phyloP scores from a whole-genome alignment of 306 rosid genomes.

The Pterocarpus santalinus region DNA sequence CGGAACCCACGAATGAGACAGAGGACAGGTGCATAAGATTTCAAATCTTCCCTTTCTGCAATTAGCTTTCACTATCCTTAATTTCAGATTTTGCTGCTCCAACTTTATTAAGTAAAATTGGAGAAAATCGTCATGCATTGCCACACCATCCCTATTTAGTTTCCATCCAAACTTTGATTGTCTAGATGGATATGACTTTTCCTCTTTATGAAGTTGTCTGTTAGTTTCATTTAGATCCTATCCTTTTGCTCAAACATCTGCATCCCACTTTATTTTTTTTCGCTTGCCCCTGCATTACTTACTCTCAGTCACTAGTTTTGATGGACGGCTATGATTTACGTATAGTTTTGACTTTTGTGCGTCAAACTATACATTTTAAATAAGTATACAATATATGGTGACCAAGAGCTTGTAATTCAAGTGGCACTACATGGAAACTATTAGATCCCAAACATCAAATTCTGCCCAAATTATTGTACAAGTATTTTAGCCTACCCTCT shows the following conservation, averaged over 20 bases:
- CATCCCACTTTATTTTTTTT: background rate
- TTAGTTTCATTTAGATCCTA: background rate
- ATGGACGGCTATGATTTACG: background rate
- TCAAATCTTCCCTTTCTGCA: constrained; percentile 41
- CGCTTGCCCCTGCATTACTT: background rate
- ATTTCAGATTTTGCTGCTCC: background rate
- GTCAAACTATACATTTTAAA: too few species aligned
- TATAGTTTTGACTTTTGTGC: too few species aligned
- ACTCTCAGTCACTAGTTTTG: background rate
- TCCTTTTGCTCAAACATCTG: background rate
- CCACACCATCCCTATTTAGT: background rate
- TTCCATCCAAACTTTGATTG: constrained; percentile 13
- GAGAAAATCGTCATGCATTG: background rate
- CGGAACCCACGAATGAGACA: constrained; percentile 38
- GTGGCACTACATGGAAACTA: too few species aligned
- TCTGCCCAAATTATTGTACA: too few species aligned
- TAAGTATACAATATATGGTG: too few species aligned
- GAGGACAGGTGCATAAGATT: constrained; percentile 25
- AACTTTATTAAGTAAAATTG: background rate
- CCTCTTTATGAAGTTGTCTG: background rate
- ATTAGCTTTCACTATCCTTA: constrained; percentile 33
- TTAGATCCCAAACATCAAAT: too few species aligned
- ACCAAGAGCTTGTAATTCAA: too few species aligned
- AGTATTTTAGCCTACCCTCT: too few species aligned
- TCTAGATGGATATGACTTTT: constrained; percentile 3